Evolutionary conservation across 208 protist genomes (phyloP).

Genomic region (Leishmania turanica): DNA sequence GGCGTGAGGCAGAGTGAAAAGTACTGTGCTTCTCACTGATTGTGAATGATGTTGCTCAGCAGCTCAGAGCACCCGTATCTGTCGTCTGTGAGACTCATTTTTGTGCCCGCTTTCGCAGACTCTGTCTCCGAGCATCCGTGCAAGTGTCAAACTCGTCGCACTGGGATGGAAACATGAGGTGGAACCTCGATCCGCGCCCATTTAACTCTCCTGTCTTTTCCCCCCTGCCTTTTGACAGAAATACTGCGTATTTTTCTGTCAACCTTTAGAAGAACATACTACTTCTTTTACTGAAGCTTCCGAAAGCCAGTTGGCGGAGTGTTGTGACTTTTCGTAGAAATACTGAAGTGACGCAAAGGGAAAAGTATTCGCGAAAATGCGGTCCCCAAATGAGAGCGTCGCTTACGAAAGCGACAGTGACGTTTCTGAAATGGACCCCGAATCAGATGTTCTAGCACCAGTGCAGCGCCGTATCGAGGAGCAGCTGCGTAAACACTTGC

Average conservation of each 20-base stretch:
- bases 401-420: conserved; percentile 80
- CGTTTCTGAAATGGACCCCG: conserved; percentile 90
- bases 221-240: not conserved
- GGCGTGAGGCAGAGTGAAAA: not conserved
- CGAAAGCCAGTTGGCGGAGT: not conserved
- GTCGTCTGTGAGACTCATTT: not conserved
- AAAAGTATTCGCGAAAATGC: conserved; percentile 13
- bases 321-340: not conserved
- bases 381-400: conserved; percentile 38
- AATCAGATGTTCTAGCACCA: conserved; percentile 79
- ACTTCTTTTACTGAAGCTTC: not conserved
- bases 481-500: conserved; percentile 86
- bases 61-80: not conserved
- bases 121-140: not conserved
- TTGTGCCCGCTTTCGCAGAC: not conserved
- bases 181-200: not conserved
- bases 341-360: not conserved
- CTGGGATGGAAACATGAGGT: no score
- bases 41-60: not conserved
- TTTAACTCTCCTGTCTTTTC: not conserved
- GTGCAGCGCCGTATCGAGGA: conserved; percentile 90
- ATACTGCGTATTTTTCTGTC: not conserved
- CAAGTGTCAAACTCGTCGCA: not conserved
- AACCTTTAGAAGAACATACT: not conserved
- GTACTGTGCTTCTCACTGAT: conserved; percentile 4